These are phyloP conservation scores for Casuarina cunninghamiana DNA, from an alignment of 306 rosid species.

Conservation along the genomic window DNA sequence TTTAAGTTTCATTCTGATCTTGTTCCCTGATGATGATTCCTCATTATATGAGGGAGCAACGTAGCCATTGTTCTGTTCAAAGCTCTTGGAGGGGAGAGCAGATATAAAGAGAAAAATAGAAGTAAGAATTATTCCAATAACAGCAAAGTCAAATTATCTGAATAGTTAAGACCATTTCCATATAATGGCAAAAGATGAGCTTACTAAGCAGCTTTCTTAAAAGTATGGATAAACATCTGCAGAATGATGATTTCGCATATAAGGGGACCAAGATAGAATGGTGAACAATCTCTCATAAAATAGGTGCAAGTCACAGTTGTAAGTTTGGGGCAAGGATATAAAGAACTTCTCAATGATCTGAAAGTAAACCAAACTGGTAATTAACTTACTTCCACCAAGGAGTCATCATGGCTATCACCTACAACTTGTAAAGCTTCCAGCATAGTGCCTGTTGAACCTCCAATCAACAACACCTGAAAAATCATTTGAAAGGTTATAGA, in stretches of 20 bases:
- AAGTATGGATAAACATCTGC: background rate
- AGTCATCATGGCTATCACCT: constrained; percentile 65
- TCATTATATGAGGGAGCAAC: constrained; percentile 75
- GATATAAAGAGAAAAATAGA: constrained; percentile 8
- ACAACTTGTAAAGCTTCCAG: constrained; percentile 90
- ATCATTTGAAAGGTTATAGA: constrained; percentile 8
- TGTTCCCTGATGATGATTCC: constrained; percentile 79
- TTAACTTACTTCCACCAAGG: constrained; percentile 71
- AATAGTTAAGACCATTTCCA: background rate
- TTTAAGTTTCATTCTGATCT: constrained; percentile 87
- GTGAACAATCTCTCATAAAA: constrained; percentile 19
- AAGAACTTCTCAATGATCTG: constrained; percentile 1
- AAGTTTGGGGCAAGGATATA: constrained; percentile 8
- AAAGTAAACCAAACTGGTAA: constrained; percentile 13
- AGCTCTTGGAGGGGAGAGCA: constrained; percentile 36
- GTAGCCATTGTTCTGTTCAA: constrained; percentile 65
- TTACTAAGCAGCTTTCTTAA: background rate
- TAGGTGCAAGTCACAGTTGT: constrained; percentile 3
- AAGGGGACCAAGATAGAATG: background rate
- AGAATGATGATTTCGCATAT: background rate
- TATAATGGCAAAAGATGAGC: background rate
- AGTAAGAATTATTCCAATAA: background rate
- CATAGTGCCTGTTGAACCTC: constrained; percentile 98
- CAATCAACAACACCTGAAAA: constrained; percentile 88
- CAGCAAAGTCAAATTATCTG: background rate